A percentile compares a stretch with the other conserved stretches of the same genome.
Conservation (phyloP, 1,284 basidiomycete genomes). For the Trametes hirsuta region DNA sequence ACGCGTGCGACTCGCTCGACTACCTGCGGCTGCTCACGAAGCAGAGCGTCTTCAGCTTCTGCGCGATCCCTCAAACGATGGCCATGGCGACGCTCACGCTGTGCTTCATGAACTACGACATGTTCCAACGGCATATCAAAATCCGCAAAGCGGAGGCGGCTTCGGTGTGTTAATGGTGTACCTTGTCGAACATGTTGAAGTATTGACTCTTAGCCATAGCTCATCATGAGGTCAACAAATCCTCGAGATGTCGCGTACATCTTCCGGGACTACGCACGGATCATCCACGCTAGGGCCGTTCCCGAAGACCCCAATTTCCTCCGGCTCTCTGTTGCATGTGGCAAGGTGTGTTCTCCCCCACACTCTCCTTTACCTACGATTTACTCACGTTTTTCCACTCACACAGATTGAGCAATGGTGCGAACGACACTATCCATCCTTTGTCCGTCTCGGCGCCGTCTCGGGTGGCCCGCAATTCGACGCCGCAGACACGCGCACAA, state of each 20-base stretch:
- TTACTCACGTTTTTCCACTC: not conserved
- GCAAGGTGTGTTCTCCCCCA: constrained; percentile 52
- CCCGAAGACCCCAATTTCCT: constrained; percentile 90
- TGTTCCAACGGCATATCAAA: constrained; percentile 92
- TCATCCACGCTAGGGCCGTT: constrained; percentile 81
- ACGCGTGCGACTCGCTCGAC: constrained; percentile 86
- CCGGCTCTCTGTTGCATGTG: constrained; percentile 78
- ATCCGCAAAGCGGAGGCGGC: constrained; percentile 94
- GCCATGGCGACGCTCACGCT: constrained; percentile 92
- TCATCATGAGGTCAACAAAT: constrained; percentile 92
- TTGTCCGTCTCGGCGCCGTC: constrained; percentile 56
- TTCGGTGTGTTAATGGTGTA: constrained; percentile 52
- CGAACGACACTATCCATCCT: constrained; percentile 88
- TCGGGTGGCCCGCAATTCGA: constrained; percentile 41
- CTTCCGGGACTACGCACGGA: constrained; percentile 83
- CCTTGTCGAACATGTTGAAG: constrained; percentile 1
- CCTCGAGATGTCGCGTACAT: constrained; percentile 90
- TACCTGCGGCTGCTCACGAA: constrained; percentile 89
- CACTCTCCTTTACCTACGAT: not conserved
- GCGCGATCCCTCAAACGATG: constrained; percentile 95
- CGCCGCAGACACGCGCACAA: constrained; percentile 58
- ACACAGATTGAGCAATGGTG: constrained; percentile 88
- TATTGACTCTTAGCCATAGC: constrained; percentile 43
- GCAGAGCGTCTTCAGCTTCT: constrained; percentile 96
- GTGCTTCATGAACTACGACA: constrained; percentile 93